Conservation (phyloP, 2,329 filamentous ascomycete genomes). For the Colletotrichum salicis region DNA sequence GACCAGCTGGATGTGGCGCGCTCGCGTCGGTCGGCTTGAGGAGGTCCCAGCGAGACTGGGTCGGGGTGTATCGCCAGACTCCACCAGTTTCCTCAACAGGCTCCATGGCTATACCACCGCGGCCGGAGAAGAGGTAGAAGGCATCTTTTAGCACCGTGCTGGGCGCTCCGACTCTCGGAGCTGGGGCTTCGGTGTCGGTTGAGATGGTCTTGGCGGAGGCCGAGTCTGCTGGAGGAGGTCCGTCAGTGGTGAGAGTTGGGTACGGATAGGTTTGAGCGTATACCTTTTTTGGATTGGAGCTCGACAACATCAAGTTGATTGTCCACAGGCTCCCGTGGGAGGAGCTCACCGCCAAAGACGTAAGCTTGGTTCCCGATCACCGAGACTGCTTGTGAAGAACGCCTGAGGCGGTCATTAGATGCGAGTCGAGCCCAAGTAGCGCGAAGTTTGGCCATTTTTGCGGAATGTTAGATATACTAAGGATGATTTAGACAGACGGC, state of each 20-base stretch:
- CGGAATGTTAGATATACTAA: no score
- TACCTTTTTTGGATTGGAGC: constrained; percentile 34
- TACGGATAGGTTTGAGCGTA: not conserved
- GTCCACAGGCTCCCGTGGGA: constrained; percentile 61
- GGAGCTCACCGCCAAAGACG: constrained; percentile 64
- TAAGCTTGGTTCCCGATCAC: constrained; percentile 51
- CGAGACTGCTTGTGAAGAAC: constrained; percentile 61
- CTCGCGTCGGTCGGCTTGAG: constrained; percentile 51
- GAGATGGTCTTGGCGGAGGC: constrained; percentile 36
- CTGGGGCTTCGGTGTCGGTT: constrained; percentile 48
- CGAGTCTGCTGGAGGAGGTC: not conserved
- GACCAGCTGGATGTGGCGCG: constrained; percentile 52
- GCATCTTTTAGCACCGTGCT: constrained; percentile 55
- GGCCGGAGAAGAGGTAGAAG: constrained; percentile 72
- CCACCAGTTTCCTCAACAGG: constrained; percentile 67
- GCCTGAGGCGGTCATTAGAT: constrained; percentile 49
- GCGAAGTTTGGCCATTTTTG: constrained; percentile 16
- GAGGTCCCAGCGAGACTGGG: constrained; percentile 54
- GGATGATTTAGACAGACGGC: no score
- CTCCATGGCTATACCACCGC: constrained; percentile 68
- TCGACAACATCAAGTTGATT: constrained; percentile 56
- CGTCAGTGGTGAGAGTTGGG: not conserved
- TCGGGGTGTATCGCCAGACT: constrained; percentile 65
- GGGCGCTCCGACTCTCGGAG: constrained; percentile 66
- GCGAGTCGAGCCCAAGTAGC: constrained; percentile 41